Percentiles rank a stretch among this genome's conserved stretches.
Evolutionary conservation across 164 flowering plant genomes (phyloP).

Genomic region (Berberis thunbergii): DNA sequence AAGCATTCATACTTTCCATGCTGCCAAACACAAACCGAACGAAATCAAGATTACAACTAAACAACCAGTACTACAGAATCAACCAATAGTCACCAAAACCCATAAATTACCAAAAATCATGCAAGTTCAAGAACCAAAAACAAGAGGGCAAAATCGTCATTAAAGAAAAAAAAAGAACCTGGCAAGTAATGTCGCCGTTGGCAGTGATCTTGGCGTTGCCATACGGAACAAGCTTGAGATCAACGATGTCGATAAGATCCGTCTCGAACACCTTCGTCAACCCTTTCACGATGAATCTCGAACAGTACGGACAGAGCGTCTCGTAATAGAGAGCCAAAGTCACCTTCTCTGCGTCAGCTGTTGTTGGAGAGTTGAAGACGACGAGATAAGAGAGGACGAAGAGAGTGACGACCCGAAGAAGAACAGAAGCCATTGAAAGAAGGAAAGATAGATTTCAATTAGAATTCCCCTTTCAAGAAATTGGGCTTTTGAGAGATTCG

Average conservation of each 20-base stretch:
- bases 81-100: neutral
- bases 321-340: constrained; percentile 36
- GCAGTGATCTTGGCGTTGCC: constrained; percentile 50
- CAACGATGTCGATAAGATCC: constrained; percentile 47
- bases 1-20: constrained; percentile 77
- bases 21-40: constrained; percentile 34
- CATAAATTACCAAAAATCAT: neutral
- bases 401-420: neutral
- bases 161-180: constrained; percentile 27
- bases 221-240: constrained; percentile 72
- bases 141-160: neutral
- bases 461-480: no score
- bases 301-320: constrained; percentile 65
- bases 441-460: no score
- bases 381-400: constrained; percentile 3
- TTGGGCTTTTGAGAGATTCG: no score
- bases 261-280: constrained; percentile 39
- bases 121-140: neutral
- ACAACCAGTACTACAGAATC: no score
- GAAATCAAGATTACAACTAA: no score
- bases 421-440: neutral
- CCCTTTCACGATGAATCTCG: constrained; percentile 55
- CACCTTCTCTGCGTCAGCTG: constrained; percentile 13
- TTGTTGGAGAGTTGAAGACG: constrained; percentile 2
- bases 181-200: constrained; percentile 40